Evolutionary conservation across 768 basidiomycete species (phyloP).

Genomic region (Royoungia palumana): DNA sequence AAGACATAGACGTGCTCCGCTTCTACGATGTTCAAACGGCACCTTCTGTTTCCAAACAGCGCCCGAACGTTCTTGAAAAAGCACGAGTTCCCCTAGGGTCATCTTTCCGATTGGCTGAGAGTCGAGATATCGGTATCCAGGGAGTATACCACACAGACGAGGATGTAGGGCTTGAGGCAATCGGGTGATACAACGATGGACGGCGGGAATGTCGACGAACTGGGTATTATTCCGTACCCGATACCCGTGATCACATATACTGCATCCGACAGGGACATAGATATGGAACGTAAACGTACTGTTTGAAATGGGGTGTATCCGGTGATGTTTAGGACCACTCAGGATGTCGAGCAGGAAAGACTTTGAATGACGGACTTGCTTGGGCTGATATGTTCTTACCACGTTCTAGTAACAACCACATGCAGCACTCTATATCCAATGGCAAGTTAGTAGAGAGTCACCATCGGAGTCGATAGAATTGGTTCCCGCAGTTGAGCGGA

Average conservation of each 20-base stretch:
- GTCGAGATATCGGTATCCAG: too few species aligned
- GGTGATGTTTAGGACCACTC: constrained; percentile 29
- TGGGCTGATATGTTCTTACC: constrained; percentile 30
- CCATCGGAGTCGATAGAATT: constrained; percentile 29
- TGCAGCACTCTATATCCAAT: constrained; percentile 31
- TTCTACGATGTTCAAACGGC: neutral
- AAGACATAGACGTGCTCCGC: constrained; percentile 31
- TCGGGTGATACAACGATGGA: constrained; percentile 25
- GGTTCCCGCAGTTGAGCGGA: constrained; percentile 33
- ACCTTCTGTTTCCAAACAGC: constrained; percentile 30
- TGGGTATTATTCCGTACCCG: constrained; percentile 41
- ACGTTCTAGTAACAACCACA: constrained; percentile 30
- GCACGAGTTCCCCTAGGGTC: constrained; percentile 41
- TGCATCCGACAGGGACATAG: too few species aligned
- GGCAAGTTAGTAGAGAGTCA: too few species aligned
- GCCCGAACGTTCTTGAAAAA: constrained; percentile 32
- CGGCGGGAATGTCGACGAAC: constrained; percentile 30
- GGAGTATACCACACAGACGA: constrained; percentile 22
- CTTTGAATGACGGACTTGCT: constrained; percentile 33
- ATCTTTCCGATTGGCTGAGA: constrained; percentile 47
- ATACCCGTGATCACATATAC: constrained; percentile 37
- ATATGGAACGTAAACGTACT: constrained; percentile 15
- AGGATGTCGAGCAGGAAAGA: constrained; percentile 35
- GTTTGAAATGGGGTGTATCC: constrained; percentile 33
- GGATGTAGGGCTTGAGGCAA: constrained; percentile 25